Evolutionary conservation across 495 filamentous ascomycete genomes (phyloP), one percentile per base, ranked within the genome.

Genomic region (Daldinia bambusicola): DNA sequence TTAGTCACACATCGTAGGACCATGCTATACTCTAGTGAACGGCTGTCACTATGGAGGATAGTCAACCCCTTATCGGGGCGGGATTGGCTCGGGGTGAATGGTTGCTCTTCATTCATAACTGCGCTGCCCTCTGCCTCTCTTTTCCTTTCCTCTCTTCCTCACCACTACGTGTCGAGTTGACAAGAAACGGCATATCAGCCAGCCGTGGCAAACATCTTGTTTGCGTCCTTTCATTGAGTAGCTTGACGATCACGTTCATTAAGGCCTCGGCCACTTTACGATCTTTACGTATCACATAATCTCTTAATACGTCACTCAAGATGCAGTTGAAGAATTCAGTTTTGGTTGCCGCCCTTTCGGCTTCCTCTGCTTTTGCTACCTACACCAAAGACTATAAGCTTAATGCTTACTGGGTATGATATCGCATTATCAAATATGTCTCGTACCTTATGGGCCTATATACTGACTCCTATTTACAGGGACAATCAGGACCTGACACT

Each of bases 191-290:
- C 79, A 69, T 77, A 73, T 61, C 71, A 67, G 78, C 70, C 67
- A 75, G 77, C 78, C 76, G 78, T 79, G 69, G 80, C 78, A 80
- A 69, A 78, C 79, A 51, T 75, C 74, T 77, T 73, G 81, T 82
- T 80, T 83, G 80, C 81, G 81, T 83, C 80, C 81, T 79, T 77
- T 83, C 81, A 59, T 82, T 82, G 72, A 71, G 64, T 74, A 75
- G 59, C 69, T 74, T 60, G 62, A 74, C 69, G 31, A 63, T 40
- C 58, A 77, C 79, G 62, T 71, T 81, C 75, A 66, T 77, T 75
- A 75, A 60, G 66, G 67, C 74, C 60, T 76, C 51, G 75, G 77
- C 79, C 78, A 71, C 34, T 52, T 74, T 66, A 65, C 73, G 40
- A 57, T 77, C 72, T 63, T 67, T 77, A 66, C 57, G 41, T 65